Evolutionary conservation across 2,329 filamentous ascomycete genomes (phyloP).

Genomic region (Cladophialophora yegresii): DNA sequence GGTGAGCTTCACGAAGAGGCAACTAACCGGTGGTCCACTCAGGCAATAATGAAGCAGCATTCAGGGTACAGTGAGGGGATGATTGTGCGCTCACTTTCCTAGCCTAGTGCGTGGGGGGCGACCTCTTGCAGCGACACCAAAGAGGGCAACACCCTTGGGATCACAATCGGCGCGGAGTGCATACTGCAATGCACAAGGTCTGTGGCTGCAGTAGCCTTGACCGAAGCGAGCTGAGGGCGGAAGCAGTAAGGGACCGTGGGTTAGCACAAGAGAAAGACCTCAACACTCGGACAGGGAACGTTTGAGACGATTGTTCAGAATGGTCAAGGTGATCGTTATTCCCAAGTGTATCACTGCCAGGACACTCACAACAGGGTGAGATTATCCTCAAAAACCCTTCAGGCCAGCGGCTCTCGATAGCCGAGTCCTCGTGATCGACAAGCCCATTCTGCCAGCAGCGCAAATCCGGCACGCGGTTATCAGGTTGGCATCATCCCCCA

Average conservation of each 20-base stretch:
- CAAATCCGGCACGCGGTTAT: neutral
- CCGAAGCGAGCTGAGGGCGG: neutral
- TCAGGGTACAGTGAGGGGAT: neutral
- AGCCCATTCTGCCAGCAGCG: neutral
- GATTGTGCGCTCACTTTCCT: neutral
- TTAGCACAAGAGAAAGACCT: neutral
- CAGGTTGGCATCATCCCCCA: neutral
- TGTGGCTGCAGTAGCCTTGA: constrained; percentile 12
- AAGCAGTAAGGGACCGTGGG: constrained; percentile 4
- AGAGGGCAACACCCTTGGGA: constrained; percentile 1
- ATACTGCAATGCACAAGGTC: neutral
- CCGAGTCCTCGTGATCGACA: constrained; percentile 5
- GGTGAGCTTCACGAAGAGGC: neutral
- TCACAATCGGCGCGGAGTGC: neutral
- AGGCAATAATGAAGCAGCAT: neutral
- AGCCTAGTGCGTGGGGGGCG: neutral
- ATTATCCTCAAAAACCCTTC: neutral
- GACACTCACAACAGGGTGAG: neutral
- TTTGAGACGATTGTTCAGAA: neutral
- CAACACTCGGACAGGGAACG: neutral
- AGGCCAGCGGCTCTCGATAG: neutral
- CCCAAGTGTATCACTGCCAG: neutral
- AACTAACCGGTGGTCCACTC: neutral
- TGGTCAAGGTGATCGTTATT: neutral
- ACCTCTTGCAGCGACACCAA: neutral